These are phyloP conservation scores for Phylloporus sp. DNA, from an alignment of 768 basidiomycete species.

Conservation along the genomic window DNA sequence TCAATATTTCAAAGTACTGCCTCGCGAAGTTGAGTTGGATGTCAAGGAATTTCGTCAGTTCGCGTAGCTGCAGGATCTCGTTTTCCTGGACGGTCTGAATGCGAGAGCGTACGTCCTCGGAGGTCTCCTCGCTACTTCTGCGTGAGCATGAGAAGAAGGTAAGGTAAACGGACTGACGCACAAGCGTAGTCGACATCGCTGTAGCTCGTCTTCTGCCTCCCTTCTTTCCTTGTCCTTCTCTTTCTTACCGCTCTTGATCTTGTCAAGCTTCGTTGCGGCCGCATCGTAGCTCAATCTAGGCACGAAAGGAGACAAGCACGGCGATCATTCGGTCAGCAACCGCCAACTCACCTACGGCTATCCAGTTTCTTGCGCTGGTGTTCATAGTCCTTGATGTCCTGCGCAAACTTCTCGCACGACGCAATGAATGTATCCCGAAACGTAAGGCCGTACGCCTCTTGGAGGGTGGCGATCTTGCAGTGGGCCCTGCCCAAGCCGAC, in stretches of 20 bases:
- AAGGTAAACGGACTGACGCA: constrained; percentile 33
- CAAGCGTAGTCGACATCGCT: constrained; percentile 70
- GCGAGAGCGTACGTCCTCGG: constrained; percentile 75
- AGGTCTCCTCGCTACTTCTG: constrained; percentile 68
- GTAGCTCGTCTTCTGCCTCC: constrained; percentile 80
- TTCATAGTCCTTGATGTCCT: constrained; percentile 82
- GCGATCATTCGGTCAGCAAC: background rate
- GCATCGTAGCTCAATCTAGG: constrained; percentile 73
- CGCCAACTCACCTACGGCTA: constrained; percentile 57
- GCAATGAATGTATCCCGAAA: constrained; percentile 70
- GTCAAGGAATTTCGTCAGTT: constrained; percentile 67
- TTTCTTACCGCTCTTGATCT: constrained; percentile 67
- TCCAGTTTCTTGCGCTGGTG: constrained; percentile 80
- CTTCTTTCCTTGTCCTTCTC: constrained; percentile 68
- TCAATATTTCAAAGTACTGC: constrained; percentile 67
- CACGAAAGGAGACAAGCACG: background rate
- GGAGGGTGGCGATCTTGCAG: constrained; percentile 78
- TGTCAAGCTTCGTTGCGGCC: constrained; percentile 63
- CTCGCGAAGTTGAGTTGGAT: constrained; percentile 68
- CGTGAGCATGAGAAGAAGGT: constrained; percentile 5
- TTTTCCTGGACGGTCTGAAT: constrained; percentile 79
- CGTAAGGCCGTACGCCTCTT: constrained; percentile 72
- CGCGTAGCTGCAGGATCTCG: constrained; percentile 66
- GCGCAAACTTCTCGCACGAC: constrained; percentile 59
- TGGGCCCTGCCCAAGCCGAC: constrained; percentile 76